Conservation (phyloP, 371 early-diverging fungal species). For the Amoeboaphelidium occidentale region DNA sequence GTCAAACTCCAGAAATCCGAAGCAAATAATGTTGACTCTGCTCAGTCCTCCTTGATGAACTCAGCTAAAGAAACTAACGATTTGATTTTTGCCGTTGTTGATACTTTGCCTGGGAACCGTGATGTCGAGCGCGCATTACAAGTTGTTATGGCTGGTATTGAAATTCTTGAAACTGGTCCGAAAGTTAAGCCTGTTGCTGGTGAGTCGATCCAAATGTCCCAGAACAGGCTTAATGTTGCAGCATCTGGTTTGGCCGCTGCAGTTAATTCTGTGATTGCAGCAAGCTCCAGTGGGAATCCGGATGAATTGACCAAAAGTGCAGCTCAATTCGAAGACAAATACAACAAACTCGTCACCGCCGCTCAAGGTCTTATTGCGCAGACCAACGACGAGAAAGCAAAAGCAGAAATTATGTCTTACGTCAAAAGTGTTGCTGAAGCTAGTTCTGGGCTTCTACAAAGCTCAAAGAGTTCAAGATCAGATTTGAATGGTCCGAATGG, state of each 20-base stretch:
- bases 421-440: background rate
- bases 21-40: too few species aligned
- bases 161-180: background rate
- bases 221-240: constrained; percentile 9
- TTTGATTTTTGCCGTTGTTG: background rate
- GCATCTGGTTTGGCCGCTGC: constrained; percentile 8
- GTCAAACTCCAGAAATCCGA: too few species aligned
- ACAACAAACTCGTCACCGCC: background rate
- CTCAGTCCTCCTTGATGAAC: too few species aligned
- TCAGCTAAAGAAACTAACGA: background rate
- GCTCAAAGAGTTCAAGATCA: background rate
- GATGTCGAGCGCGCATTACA: background rate
- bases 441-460: background rate
- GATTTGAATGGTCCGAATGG: background rate
- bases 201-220: constrained; percentile 8
- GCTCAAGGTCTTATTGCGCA: background rate
- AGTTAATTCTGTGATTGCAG: constrained; percentile 10
- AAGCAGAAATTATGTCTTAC: background rate
- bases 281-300: constrained; percentile 6
- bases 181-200: background rate
- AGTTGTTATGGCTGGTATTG: background rate
- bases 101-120: background rate
- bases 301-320: constrained; percentile 9
- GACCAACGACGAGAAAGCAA: background rate
- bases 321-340: constrained; percentile 1